Base-by-base conservation (phyloP, 345 rosid species). In the Aquilaria malaccensis region DNA sequence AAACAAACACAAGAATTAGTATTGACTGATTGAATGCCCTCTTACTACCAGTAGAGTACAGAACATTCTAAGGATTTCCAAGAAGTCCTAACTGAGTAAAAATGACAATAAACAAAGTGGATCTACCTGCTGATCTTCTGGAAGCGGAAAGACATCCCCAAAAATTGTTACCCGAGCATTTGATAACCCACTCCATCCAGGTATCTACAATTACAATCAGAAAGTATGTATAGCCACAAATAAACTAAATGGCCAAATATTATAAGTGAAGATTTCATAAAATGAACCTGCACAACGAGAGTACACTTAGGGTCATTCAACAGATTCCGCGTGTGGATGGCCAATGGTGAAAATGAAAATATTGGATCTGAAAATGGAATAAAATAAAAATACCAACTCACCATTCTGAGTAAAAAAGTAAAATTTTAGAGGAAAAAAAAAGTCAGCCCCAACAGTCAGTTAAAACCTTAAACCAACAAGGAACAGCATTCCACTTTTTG, bases 141-240 rank as follows among this genome's bases (percentile, higher is more conserved):
- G 88, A 70, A 94, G 91, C 12, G 97, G 99, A 77, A 80, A 77
- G 33, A 90, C 85, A 73, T 94, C 97, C 0, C 99, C 99, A 70
- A 94, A 94, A 12, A 94, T 81, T 45, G 99, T 88, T 58, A 85
- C 99, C 67, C 99, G 83, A 58, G 99, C 99, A 77, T 91, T 94
- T 37, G 97, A 94, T 77, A 94, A 88, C 83, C 96, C 79, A 72
- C 89, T 94, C 99, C 97, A 90, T 65, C 97, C 96, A 30, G 97
- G 99, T 72, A 94, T 85, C 99, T 94, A 53, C 4, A 63, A 72
- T 59, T 32, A 58, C 55, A 56, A 71, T 72, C 77, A 30, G 67
- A 69, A 76, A 70, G 66, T 50, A 55, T 62, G 61, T n/a, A 68
- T 31, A 66, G 11, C 55, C 49, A 58, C 58, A 56, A 70, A 13